Evolutionary conservation across 345 rosid genomes (phyloP).

Genomic region (Populus alba): DNA sequence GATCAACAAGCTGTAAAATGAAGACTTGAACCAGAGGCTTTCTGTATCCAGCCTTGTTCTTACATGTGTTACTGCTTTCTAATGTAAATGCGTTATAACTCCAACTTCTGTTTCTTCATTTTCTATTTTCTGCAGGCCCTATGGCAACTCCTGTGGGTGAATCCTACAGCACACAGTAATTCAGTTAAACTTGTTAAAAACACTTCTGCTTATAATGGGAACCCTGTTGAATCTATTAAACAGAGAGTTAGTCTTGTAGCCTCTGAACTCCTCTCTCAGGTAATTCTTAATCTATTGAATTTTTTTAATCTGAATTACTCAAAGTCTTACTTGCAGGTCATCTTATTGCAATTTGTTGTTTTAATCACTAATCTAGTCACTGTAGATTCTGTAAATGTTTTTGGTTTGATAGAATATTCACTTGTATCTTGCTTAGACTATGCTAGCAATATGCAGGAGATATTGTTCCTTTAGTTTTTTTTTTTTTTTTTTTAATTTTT

Average conservation of each 20-base stretch:
- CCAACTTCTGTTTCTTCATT: neutral
- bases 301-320: neutral
- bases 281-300: slow-evolving; percentile 19
- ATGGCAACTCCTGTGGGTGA: slow-evolving; percentile 93
- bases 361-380: neutral
- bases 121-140: slow-evolving; percentile 55
- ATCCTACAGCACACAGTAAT: slow-evolving; percentile 52
- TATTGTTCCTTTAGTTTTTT: neutral
- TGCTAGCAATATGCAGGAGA: slow-evolving; percentile 11
- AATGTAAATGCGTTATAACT: neutral
- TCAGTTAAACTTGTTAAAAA: slow-evolving; percentile 43
- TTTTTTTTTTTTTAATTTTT: neutral
- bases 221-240: slow-evolving; percentile 60
- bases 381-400: neutral
- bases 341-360: neutral
- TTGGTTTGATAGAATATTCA: neutral
- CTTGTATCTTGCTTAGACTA: neutral
- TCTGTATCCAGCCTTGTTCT: neutral
- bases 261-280: slow-evolving; percentile 95
- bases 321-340: neutral
- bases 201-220: slow-evolving; percentile 40
- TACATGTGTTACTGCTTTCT: neutral
- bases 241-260: slow-evolving; percentile 67
- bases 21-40: neutral
- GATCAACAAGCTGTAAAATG: neutral